Conservation (phyloP, 345 rosid genomes). For the Salix suchowensis region DNA sequence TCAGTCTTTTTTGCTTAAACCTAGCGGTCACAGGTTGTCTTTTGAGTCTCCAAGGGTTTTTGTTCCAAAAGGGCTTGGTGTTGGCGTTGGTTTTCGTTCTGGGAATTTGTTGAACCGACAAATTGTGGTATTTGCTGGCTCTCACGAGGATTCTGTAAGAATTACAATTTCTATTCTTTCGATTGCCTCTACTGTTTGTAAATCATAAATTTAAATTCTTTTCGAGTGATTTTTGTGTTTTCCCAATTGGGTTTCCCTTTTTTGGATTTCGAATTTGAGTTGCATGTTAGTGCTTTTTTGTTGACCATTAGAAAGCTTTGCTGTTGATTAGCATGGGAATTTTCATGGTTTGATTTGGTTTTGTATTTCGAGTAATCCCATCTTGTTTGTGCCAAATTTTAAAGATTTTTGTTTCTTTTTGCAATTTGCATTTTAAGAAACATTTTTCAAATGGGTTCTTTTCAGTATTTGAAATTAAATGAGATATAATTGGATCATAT, state of each 20-base stretch:
- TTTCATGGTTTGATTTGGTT: not conserved
- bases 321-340: not conserved
- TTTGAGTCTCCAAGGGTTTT: not conserved
- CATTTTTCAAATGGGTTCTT: not conserved
- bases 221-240: not conserved
- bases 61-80: constrained; percentile 20
- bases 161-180: not conserved
- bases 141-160: constrained; percentile 62
- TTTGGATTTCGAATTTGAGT: not conserved
- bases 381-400: not conserved
- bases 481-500: not conserved
- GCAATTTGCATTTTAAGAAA: not conserved
- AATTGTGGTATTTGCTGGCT: constrained; percentile 45
- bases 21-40: constrained; percentile 2
- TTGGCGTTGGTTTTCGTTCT: constrained; percentile 29
- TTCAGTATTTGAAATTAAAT: not conserved
- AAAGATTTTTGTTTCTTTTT: not conserved
- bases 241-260: not conserved
- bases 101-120: constrained; percentile 25
- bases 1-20: not conserved
- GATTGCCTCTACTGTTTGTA: not conserved
- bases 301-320: not conserved
- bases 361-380: not conserved
- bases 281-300: not conserved
- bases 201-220: not conserved